Base-by-base conservation (phyloP, 73 alveolate species). In the Paramecium biaurelia region DNA sequence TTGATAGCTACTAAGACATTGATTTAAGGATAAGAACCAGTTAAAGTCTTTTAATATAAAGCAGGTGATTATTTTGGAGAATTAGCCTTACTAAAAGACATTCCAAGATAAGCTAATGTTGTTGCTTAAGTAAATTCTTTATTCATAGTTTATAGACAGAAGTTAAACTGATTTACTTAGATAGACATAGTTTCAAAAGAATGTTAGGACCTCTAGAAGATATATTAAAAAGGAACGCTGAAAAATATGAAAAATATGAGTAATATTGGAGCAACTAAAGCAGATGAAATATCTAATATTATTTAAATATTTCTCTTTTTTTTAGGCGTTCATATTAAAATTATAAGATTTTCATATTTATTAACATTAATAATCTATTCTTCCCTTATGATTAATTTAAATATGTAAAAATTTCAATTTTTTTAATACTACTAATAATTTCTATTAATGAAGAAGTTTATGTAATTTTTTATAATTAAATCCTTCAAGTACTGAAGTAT, bases 1-100 rank as follows among this genome's bases (percentile, higher is more conserved):
- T 92, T 95, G 34, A 92, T 85, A n/a, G 99, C 99, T 5, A 96
- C 99, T 11, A 97, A 97, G 92, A 95, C 97, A 41, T 93, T 97
- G 7, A 95, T 72, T 37, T 88, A 79, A 38, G 95, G 95, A 76
- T 96, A 97, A 18, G 97, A 97, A 5, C 96, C 96, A 68, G 95
- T 94, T 10, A 92, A 93, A 74, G 98, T 96, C 20, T 93, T 94
- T 92, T 93, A 92, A 68, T 97, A 97, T 93, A 90, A 89, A 42
- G 95, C 86, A 43, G 99, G 99, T 4, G 99, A 96, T 76, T 97
- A 96, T 93, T 97, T 97, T 67, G 99, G 99, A 43, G 99, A 97
- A 94, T 92, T 98, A 57, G 99, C 99, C 53, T 93, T 97, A 21
- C 87, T 97, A n/a, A 96, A 96, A 85, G 96, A 97, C 82, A 98